Evolutionary conservation across 495 filamentous ascomycete species (phyloP).

Genomic region (Penicillium malachiteum): DNA sequence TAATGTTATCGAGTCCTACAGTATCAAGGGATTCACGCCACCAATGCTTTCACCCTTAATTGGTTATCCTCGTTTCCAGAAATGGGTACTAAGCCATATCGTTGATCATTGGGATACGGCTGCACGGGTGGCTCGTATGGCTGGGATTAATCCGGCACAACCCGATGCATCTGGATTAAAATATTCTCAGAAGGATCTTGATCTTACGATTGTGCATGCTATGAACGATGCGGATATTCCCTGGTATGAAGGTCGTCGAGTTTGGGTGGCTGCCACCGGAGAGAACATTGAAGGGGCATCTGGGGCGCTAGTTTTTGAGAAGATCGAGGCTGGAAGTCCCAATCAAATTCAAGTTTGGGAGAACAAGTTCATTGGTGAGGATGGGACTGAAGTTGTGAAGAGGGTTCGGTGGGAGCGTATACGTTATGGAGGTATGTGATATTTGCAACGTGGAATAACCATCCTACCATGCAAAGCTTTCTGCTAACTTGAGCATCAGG

Average conservation of each 20-base stretch:
- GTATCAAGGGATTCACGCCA: constrained; percentile 72
- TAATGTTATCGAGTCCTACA: constrained; percentile 67
- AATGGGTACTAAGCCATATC: constrained; percentile 46
- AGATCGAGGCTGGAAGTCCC: constrained; percentile 27
- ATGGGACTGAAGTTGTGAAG: constrained; percentile 41
- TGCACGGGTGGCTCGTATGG: constrained; percentile 45
- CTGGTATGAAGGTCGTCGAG: constrained; percentile 51
- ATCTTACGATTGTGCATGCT: constrained; percentile 74
- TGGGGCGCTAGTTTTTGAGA: constrained; percentile 46
- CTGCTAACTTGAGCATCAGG: constrained; percentile 21
- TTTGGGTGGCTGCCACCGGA: constrained; percentile 49
- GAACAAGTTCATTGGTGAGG: constrained; percentile 28
- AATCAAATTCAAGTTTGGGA: constrained; percentile 39
- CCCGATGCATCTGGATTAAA: constrained; percentile 20
- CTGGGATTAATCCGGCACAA: constrained; percentile 26
- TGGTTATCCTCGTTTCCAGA: constrained; percentile 52
- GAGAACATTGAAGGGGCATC: constrained; percentile 50
- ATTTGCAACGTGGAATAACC: neutral
- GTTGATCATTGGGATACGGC: constrained; percentile 58
- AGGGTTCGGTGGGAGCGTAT: constrained; percentile 48
- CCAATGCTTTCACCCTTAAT: constrained; percentile 76
- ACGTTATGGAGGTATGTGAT: constrained; percentile 47
- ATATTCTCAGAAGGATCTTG: constrained; percentile 51
- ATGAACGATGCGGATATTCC: constrained; percentile 76
- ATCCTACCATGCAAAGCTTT: neutral